phyloP scores from a whole-genome alignment of 2,329 filamentous ascomycete genomes.

The Alternaria atra region DNA sequence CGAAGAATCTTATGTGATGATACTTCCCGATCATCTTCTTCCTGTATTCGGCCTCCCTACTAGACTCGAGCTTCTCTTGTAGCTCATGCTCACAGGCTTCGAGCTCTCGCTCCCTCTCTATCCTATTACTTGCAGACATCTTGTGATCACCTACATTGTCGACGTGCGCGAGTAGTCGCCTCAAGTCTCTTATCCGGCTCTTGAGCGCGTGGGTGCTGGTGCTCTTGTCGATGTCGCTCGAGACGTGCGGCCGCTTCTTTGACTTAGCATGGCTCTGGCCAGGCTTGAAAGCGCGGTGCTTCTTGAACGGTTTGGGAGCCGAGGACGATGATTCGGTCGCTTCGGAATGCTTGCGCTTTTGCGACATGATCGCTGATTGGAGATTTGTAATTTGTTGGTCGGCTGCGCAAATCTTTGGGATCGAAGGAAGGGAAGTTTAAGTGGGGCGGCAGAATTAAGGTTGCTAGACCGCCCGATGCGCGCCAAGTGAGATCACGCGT shows the following conservation, averaged over 20 bases:
- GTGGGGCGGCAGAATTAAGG: constrained; percentile 41
- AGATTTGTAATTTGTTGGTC: constrained; percentile 1
- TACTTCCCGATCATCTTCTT: constrained; percentile 79
- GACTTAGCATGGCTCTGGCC: constrained; percentile 22
- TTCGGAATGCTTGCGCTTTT: constrained; percentile 48
- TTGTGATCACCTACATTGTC: constrained; percentile 56
- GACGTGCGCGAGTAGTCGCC: constrained; percentile 69
- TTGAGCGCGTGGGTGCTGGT: constrained; percentile 68
- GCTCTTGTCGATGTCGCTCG: constrained; percentile 35
- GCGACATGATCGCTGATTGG: constrained; percentile 39
- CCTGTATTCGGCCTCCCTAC: constrained; percentile 67
- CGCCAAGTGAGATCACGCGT: constrained; percentile 35
- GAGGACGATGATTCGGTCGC: constrained; percentile 22
- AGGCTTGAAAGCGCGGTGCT: constrained; percentile 34
- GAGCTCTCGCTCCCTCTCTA: constrained; percentile 77
- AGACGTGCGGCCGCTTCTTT: constrained; percentile 33
- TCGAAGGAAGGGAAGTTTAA: constrained; percentile 37
- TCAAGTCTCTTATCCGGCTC: constrained; percentile 75
- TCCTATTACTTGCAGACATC: constrained; percentile 72
- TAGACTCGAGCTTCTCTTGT: constrained; percentile 49
- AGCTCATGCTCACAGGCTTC: constrained; percentile 72
- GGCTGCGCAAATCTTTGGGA: constrained; percentile 13
- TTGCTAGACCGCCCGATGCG: constrained; percentile 26
- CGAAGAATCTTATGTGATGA: constrained; percentile 86
- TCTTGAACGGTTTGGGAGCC: constrained; percentile 30